phyloP scores from a whole-genome alignment of 1,284 basidiomycete genomes.

The Cystobasidium pallidum region DNA sequence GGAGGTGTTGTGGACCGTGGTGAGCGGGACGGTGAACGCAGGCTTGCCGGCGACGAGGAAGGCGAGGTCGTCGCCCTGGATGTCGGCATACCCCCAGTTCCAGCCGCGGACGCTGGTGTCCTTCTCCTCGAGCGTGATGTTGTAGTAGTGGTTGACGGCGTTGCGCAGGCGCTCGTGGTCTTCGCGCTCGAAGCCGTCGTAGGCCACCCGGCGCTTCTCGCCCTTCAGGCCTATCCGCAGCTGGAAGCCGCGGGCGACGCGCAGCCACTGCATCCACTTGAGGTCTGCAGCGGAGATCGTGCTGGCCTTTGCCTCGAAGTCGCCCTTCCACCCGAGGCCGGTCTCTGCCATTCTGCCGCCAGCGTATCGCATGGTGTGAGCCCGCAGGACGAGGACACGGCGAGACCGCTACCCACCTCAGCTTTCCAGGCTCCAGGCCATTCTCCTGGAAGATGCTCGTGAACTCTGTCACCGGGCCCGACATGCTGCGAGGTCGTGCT shows the following conservation, averaged over 20 bases:
- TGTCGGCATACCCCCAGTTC: conserved; percentile 98
- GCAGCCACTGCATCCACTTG: conserved; percentile 42
- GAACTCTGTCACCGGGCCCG: conserved; percentile 33
- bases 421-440: conserved; percentile 43
- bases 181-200: conserved; percentile 91
- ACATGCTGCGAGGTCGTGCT: not conserved
- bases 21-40: conserved; percentile 87
- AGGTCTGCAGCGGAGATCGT: conserved; percentile 39
- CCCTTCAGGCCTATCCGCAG: conserved; percentile 74
- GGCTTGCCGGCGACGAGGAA: conserved; percentile 90
- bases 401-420: conserved; percentile 14
- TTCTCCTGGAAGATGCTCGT: conserved; percentile 38
- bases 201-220: conserved; percentile 66
- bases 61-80: conserved; percentile 86
- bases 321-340: conserved; percentile 42
- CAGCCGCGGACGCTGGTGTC: conserved; percentile 92
- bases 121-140: conserved; percentile 77
- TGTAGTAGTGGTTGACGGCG: conserved; percentile 66
- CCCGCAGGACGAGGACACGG: conserved; percentile 2
- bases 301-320: conserved; percentile 29
- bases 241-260: conserved; percentile 86
- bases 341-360: conserved; percentile 34
- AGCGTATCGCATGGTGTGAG: too few relatives aligned
- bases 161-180: conserved; percentile 56
- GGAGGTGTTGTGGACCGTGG: conserved; percentile 91